Conservation (phyloP, 352 stramenopile genomes). For the Globisporangium polare region DNA sequence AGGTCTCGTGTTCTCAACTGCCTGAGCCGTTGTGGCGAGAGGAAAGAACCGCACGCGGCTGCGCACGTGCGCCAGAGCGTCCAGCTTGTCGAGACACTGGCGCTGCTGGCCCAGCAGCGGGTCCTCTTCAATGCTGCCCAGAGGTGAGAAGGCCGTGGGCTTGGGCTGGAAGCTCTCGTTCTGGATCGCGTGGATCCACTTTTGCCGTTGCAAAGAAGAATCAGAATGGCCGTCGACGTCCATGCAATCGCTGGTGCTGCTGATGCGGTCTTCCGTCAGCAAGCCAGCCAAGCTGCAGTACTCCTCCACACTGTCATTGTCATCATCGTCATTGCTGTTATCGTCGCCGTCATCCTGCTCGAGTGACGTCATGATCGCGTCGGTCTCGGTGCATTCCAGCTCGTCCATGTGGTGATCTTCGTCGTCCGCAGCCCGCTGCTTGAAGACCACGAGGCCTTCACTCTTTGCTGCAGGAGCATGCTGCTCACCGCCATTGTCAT, state of each 20-base stretch:
- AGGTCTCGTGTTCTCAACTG: neutral
- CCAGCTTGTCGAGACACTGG: conserved; percentile 58
- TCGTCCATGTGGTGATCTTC: conserved; percentile 3
- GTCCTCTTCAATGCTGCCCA: conserved; percentile 42
- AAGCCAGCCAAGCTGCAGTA: conserved; percentile 1
- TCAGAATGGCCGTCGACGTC: neutral
- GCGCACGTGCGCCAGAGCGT: conserved; percentile 47
- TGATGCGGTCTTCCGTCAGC: neutral
- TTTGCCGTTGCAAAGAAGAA: neutral
- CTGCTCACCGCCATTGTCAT: neutral
- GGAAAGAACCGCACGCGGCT: conserved; percentile 40
- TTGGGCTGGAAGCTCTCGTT: conserved; percentile 59
- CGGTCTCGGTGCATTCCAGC: neutral
- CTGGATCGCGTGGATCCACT: conserved; percentile 44
- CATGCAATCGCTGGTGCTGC: conserved; percentile 1
- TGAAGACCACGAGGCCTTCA: neutral
- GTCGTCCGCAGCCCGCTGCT: neutral
- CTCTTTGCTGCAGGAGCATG: neutral
- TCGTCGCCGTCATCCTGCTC: neutral
- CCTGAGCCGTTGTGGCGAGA: neutral
- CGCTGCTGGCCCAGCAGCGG: conserved; percentile 51
- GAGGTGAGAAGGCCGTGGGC: conserved; percentile 65
- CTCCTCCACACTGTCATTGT: conserved; percentile 1
- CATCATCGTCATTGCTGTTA: neutral
- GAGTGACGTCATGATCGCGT: conserved; percentile 5